Evolutionary conservation across 2,329 filamentous ascomycete species (phyloP).

Genomic region (Magnaporthales sp.): DNA sequence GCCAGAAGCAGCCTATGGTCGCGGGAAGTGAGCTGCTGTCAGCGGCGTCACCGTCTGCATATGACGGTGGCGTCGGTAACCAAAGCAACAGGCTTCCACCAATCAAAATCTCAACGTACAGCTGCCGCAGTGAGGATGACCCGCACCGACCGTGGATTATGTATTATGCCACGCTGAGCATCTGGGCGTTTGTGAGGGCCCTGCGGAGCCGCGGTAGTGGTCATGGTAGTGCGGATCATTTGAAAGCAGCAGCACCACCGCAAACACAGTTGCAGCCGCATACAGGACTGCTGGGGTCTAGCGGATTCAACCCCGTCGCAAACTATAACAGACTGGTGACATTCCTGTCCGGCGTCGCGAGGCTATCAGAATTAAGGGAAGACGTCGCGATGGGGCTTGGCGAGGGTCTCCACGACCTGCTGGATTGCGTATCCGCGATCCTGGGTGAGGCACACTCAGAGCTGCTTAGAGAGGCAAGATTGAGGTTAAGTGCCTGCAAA

Average conservation of each 20-base stretch:
- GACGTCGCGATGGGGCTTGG: conserved; percentile 60
- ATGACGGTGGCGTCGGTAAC: conserved; percentile 9
- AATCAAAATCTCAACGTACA: conserved; percentile 46
- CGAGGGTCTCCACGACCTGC: conserved; percentile 34
- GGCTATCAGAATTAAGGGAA: conserved; percentile 61
- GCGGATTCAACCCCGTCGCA: conserved; percentile 2
- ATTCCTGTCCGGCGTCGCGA: conserved; percentile 54
- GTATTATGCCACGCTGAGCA: conserved; percentile 76
- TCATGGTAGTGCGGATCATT: background rate
- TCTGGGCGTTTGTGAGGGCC: conserved; percentile 79
- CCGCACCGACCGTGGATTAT: conserved; percentile 85
- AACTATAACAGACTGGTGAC: conserved; percentile 26
- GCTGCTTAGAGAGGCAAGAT: conserved; percentile 67
- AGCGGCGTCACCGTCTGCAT: conserved; percentile 10
- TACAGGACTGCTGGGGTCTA: background rate
- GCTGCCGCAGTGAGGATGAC: conserved; percentile 67
- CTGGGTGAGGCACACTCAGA: conserved; percentile 48
- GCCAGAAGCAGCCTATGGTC: conserved; percentile 11
- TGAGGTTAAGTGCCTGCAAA: conserved; percentile 62
- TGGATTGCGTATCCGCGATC: conserved; percentile 33
- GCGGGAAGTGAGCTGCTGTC: background rate
- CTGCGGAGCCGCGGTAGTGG: conserved; percentile 5
- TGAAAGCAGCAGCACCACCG: conserved; percentile 38
- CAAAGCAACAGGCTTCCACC: conserved; percentile 18
- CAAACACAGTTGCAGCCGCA: conserved; percentile 14